Evolutionary conservation across 306 rosid genomes (phyloP), one percentile per base, ranked within the genome.

Genomic region (Fagus crenata): DNA sequence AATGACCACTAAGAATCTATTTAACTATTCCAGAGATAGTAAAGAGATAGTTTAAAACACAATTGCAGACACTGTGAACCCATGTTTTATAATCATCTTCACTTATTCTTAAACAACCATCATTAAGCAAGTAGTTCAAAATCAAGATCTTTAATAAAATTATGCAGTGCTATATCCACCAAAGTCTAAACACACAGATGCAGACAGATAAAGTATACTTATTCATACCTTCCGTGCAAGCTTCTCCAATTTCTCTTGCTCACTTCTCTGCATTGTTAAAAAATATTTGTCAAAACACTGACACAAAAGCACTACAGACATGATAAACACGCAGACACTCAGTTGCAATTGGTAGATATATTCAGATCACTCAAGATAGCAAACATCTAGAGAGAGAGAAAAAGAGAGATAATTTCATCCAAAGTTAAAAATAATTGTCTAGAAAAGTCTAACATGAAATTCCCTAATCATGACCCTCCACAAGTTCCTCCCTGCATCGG

Each of bases 161-260:
- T 14, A 15, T 0, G 1, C 40, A 61, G 14, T 32, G 68, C 41
- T 61, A 4, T 11, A 32, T 61, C 69, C 36, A 79, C 55, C 37
- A 28, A 60, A 42, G 81, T 33, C 68, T 33, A 33, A 33, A 61
- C 41, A 32, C 68, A 72, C 76, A 58, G 31, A 53, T 46, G 41
- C 75, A 58, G 22, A 78, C 5, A 56, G 36, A 46, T 49, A 68
- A 49, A 31, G 61, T 65, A 41, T 35, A 71, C 35, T 28, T 73
- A 67, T 55, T 40, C 75, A 74, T 88, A 91, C 98, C 92, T 91
- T 82, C 75, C 90, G 93, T 28, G 97, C 98, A 84, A 93, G 93
- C 83, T 92, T 89, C 88, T 89, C 97, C 86, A 93, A 84, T 75
- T 90, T 93, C 89, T 93, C 93, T 74, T 81, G 91, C 88, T 93